These are phyloP conservation scores for Citrus sp. DNA, from an alignment of 345 rosid genomes.

Conservation along the genomic window DNA sequence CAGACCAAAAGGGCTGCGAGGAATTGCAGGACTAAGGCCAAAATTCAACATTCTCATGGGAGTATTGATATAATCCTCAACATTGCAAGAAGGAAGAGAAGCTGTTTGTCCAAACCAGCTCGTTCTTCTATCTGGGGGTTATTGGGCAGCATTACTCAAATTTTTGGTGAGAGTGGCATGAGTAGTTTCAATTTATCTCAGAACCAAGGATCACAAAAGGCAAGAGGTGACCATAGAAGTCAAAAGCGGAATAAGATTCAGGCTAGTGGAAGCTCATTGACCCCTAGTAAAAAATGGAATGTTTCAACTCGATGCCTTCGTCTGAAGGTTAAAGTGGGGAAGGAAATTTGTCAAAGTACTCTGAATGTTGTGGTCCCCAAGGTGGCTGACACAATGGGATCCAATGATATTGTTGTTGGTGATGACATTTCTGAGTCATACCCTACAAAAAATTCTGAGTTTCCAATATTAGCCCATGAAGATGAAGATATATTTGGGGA, in stretches of 20 bases:
- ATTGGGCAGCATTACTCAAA: constrained; percentile 40
- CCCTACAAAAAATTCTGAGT: constrained; percentile 25
- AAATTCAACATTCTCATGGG: constrained; percentile 29
- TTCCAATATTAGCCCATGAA: constrained; percentile 22
- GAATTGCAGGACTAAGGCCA: constrained; percentile 36
- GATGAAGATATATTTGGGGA: constrained; percentile 32
- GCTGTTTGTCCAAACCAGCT: constrained; percentile 53
- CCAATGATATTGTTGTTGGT: constrained; percentile 27
- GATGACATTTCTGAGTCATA: constrained; percentile 13
- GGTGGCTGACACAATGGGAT: constrained; percentile 32
- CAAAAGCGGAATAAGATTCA: constrained; percentile 31
- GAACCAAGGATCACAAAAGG: constrained; percentile 34
- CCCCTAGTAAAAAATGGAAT: constrained; percentile 32
- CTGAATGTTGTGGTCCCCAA: constrained; percentile 33
- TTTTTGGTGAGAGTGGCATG: constrained; percentile 37
- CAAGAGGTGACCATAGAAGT: constrained; percentile 29
- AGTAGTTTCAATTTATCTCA: constrained; percentile 33
- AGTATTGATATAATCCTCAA: constrained; percentile 34
- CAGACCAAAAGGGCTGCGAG: constrained; percentile 38
- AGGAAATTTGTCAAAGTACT: constrained; percentile 38
- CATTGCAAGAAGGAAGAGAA: constrained; percentile 65
- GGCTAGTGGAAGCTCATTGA: constrained; percentile 26
- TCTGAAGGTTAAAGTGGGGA: constrained; percentile 81
- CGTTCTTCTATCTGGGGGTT: constrained; percentile 81
- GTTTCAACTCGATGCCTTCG: constrained; percentile 55